Percentiles rank a stretch among this genome's conserved stretches.
These are phyloP conservation scores for Jaltomata sinuosa DNA, from an alignment of 257 asterid genomes.

Conservation along the genomic window DNA sequence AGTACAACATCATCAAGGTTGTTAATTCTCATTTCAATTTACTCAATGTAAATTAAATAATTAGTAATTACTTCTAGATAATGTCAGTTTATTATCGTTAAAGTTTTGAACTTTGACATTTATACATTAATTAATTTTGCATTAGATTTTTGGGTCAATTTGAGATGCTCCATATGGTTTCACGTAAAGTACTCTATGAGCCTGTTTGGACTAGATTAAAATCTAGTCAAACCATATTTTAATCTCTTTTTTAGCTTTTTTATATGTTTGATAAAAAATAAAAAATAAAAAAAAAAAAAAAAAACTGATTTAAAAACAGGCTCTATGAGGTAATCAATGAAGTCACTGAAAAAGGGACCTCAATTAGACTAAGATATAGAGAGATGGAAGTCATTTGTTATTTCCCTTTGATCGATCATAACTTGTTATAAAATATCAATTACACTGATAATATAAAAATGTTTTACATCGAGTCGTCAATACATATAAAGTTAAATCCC, in stretches of 20 bases:
- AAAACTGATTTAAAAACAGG: no score
- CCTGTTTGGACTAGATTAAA: no score
- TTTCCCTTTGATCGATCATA: no score
- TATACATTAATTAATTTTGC: not conserved
- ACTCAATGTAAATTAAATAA: no score
- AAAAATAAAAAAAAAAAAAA: no score
- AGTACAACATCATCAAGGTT: conserved; percentile 21
- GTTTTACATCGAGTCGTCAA: not conserved
- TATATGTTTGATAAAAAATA: no score
- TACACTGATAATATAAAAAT: not conserved
- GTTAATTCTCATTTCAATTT: not conserved
- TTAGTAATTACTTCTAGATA: not conserved
- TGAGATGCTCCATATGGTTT: not conserved
- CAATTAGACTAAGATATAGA: not conserved
- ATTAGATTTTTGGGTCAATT: not conserved
- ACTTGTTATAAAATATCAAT: not conserved
- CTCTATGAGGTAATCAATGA: not conserved
- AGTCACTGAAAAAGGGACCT: not conserved
- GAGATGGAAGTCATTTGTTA: not conserved
- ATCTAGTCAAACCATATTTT: no score
- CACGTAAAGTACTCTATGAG: no score
- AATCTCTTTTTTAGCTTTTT: no score
- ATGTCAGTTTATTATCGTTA: not conserved
- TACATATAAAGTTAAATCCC: not conserved
- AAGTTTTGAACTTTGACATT: not conserved